Conservation (phyloP, 1,284 basidiomycete genomes). For the Ustilago sp. region DNA sequence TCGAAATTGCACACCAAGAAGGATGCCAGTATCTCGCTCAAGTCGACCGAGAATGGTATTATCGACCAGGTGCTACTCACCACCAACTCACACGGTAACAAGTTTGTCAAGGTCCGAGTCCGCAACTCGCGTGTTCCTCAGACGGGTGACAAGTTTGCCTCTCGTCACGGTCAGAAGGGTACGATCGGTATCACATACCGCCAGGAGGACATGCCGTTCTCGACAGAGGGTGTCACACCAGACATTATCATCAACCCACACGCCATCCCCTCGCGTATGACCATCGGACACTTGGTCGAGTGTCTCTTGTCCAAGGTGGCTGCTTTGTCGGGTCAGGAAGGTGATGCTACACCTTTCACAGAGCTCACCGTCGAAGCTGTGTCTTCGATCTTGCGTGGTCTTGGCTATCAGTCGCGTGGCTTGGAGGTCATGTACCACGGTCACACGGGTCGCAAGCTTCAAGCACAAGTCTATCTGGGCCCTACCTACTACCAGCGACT, state of each 20-base stretch:
- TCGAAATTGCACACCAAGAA: constrained; percentile 89
- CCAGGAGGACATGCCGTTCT: constrained; percentile 99
- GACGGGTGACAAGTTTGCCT: constrained; percentile 99
- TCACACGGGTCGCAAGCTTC: constrained; percentile 94
- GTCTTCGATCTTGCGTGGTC: constrained; percentile 59
- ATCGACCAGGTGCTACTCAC: constrained; percentile 98
- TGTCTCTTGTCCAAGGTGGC: constrained; percentile 96
- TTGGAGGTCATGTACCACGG: constrained; percentile 99
- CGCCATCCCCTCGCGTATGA: constrained; percentile 99
- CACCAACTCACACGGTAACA: constrained; percentile 93
- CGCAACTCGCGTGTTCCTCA: constrained; percentile 95
- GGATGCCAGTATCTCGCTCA: constrained; percentile 96
- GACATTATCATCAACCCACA: constrained; percentile 99
- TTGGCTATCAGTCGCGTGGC: constrained; percentile 81
- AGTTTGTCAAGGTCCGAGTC: constrained; percentile 98
- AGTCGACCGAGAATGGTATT: constrained; percentile 96
- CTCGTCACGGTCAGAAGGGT: constrained; percentile 99
- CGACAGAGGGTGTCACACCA: constrained; percentile 92
- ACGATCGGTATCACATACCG: constrained; percentile 99
- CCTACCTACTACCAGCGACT: constrained; percentile 99
- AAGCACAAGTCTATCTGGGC: constrained; percentile 97
- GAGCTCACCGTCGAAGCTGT: constrained; percentile 93
- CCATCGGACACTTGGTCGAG: constrained; percentile 99
- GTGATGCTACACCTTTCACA: constrained; percentile 98
- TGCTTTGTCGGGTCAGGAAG: constrained; percentile 93